Percentiles rank a stretch among this genome's conserved stretches.
Conservation (phyloP, 306 rosid genomes). For the Glycine tomentella region DNA sequence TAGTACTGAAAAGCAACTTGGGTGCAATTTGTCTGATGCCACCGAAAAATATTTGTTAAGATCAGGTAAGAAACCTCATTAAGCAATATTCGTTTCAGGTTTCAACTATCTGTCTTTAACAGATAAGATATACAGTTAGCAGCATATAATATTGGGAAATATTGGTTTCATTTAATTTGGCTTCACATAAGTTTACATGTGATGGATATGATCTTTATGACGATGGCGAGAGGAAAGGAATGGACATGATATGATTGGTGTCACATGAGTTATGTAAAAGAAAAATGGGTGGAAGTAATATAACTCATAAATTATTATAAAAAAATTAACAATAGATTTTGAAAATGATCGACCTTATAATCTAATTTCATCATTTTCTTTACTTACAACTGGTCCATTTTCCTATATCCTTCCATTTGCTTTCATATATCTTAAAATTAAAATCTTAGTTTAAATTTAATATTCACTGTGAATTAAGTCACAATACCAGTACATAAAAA, state of each 20-base stretch:
- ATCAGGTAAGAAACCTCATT: slow-evolving; percentile 42
- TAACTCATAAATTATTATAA: neutral
- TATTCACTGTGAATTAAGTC: neutral
- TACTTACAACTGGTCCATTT: neutral
- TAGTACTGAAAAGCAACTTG: neutral
- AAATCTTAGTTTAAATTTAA: neutral
- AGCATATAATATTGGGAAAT: neutral
- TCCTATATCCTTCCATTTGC: neutral
- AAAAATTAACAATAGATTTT: neutral
- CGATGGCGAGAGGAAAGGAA: neutral
- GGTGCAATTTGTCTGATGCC: slow-evolving; percentile 36
- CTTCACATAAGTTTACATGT: neutral
- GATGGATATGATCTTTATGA: neutral
- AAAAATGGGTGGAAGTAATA: neutral
- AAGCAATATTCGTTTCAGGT: slow-evolving; percentile 44
- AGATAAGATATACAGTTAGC: neutral
- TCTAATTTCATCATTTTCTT: neutral
- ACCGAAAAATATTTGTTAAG: slow-evolving; percentile 41
- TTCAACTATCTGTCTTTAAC: slow-evolving; percentile 31
- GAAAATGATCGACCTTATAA: neutral
- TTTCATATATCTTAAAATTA: neutral
- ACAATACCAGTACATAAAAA: neutral
- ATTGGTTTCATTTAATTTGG: neutral
- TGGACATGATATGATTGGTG: neutral
- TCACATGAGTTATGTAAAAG: neutral